Conservation (phyloP, 495 filamentous ascomycete genomes). For the Hypoxylon fragiforme region DNA sequence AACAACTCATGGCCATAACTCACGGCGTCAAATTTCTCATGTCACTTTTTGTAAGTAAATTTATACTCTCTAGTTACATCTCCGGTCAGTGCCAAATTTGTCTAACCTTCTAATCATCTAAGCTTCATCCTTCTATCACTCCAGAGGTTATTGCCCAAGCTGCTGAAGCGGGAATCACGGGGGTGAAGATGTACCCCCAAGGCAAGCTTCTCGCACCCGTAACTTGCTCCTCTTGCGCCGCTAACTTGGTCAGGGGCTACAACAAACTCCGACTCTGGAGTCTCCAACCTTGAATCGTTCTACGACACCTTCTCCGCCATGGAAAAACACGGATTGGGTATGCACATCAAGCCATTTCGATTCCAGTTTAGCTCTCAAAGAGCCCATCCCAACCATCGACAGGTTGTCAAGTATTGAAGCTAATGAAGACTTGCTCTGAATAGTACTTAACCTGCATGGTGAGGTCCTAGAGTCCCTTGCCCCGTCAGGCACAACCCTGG, state of each 20-base stretch:
- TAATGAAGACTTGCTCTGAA: not conserved
- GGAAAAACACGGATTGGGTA: slow-evolving; percentile 50
- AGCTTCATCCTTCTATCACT: slow-evolving; percentile 68
- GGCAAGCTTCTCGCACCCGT: slow-evolving; percentile 43
- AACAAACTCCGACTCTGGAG: slow-evolving; percentile 83
- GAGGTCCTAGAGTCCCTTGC: slow-evolving; percentile 52
- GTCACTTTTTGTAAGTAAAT: slow-evolving; percentile 68
- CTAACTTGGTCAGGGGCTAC: slow-evolving; percentile 61
- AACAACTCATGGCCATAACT: slow-evolving; percentile 65
- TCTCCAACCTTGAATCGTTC: slow-evolving; percentile 62
- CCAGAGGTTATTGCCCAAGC: slow-evolving; percentile 78
- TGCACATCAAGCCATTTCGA: not conserved
- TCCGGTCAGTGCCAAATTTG: not conserved
- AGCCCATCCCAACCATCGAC: not conserved
- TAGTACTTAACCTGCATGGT: slow-evolving; percentile 63
- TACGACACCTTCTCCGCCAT: slow-evolving; percentile 77
- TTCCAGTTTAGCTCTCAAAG: no score
- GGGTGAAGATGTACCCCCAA: slow-evolving; percentile 71
- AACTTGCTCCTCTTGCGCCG: not conserved
- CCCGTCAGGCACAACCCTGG: slow-evolving; percentile 72
- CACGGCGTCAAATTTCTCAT: slow-evolving; percentile 80
- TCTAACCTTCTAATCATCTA: not conserved
- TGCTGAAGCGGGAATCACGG: slow-evolving; percentile 63
- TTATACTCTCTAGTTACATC: not conserved
- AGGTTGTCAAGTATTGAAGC: not conserved